Percentiles rank a stretch among this genome's conserved stretches.
phyloP scores from a whole-genome alignment of 1,139 yeast species.

The Scheffersomyces titani region DNA sequence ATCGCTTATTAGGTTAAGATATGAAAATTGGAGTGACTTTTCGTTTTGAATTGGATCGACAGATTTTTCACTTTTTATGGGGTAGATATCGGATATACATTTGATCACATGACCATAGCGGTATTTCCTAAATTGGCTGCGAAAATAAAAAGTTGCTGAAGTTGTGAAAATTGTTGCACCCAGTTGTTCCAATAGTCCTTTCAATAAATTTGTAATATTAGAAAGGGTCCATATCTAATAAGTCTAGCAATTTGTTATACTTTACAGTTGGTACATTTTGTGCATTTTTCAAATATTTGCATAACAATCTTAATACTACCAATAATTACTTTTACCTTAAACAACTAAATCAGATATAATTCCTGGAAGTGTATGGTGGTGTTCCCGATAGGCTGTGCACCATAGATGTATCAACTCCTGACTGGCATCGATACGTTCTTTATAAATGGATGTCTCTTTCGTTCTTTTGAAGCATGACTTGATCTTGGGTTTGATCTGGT shows the following conservation, averaged over 20 bases:
- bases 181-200: too few species aligned
- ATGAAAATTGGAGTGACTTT: neutral
- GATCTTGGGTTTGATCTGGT: conserved; percentile 17
- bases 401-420: conserved; percentile 22
- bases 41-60: neutral
- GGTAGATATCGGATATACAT: neutral
- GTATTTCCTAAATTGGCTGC: too few species aligned
- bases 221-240: too few species aligned
- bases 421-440: conserved; percentile 13
- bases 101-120: neutral
- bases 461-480: conserved; percentile 20
- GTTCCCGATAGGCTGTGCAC: conserved; percentile 18
- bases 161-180: too few species aligned
- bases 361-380: conserved; percentile 14
- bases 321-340: too few species aligned
- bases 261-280: neutral
- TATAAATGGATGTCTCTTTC: conserved; percentile 4
- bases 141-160: too few species aligned
- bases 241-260: too few species aligned
- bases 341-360: conserved; percentile 6
- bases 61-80: conserved; percentile 2
- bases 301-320: too few species aligned
- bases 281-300: neutral
- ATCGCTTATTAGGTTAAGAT: neutral
- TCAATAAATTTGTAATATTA: too few species aligned